Percentiles rank a stretch among this genome's conserved stretches.
phyloP scores from a whole-genome alignment of 2,329 filamentous ascomycete species.

The Akanthomyces dipterigenus region DNA sequence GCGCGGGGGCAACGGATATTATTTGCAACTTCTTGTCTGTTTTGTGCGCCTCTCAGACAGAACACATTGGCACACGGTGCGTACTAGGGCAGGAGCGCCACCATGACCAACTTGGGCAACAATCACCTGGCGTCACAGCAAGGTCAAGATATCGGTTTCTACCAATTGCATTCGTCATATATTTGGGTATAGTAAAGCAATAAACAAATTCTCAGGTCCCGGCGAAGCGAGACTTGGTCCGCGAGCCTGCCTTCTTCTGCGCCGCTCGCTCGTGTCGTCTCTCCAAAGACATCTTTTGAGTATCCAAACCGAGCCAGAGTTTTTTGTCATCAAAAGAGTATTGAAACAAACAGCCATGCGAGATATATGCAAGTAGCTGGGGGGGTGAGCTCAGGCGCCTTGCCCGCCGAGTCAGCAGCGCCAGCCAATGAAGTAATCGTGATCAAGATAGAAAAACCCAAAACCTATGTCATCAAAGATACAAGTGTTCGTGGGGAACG shows the following conservation, averaged over 20 bases:
- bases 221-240: neutral
- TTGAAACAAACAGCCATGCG: neutral
- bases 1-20: too few relatives aligned
- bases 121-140: too few relatives aligned
- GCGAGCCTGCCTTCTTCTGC: neutral
- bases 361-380: neutral
- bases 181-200: conserved; percentile 12
- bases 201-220: neutral
- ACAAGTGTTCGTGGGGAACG: neutral
- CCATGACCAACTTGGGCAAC: too few relatives aligned
- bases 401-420: neutral
- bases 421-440: neutral
- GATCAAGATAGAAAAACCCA: neutral
- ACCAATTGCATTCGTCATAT: conserved; percentile 7
- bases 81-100: too few relatives aligned
- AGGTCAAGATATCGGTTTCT: neutral
- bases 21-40: too few relatives aligned
- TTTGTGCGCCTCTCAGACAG: too few relatives aligned
- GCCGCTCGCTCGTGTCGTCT: neutral
- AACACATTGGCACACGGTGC: too few relatives aligned
- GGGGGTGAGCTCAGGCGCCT: too few relatives aligned
- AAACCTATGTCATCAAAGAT: neutral
- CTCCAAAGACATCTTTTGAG: neutral
- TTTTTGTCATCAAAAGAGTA: neutral
- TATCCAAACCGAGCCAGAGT: neutral